Evolutionary conservation across 495 filamentous ascomycete species (phyloP).

Genomic region (Choiromyces venosus): DNA sequence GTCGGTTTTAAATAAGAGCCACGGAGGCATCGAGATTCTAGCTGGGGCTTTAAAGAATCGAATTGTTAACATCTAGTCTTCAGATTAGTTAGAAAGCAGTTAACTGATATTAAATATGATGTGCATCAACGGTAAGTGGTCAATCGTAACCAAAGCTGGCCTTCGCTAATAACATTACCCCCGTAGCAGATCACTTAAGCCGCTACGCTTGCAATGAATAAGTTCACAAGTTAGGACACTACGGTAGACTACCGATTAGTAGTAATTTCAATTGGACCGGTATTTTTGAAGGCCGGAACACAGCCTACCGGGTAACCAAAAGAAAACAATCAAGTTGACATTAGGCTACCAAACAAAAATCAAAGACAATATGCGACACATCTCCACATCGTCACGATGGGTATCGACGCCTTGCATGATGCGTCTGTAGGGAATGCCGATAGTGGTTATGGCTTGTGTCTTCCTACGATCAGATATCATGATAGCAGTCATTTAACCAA

Average conservation of each 20-base stretch:
- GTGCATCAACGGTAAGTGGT: background rate
- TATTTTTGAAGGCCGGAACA: background rate
- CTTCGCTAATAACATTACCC: background rate
- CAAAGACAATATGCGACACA: background rate
- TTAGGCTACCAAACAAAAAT: background rate
- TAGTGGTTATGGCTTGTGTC: background rate
- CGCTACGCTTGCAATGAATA: background rate
- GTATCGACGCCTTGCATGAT: background rate
- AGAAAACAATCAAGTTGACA: background rate
- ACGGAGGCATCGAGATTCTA: background rate
- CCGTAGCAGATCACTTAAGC: background rate
- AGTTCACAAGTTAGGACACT: background rate
- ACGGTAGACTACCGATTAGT: background rate
- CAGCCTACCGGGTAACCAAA: background rate
- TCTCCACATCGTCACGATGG: background rate
- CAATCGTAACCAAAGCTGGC: background rate
- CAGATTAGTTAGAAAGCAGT: background rate
- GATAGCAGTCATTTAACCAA: background rate
- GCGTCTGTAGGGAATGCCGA: slow-evolving; percentile 2
- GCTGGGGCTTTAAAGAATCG: background rate
- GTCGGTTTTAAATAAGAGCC: background rate
- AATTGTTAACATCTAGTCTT: background rate
- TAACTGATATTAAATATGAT: background rate
- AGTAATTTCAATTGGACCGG: background rate
- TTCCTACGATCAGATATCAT: background rate